Evolutionary conservation across 306 rosid genomes (phyloP), one percentile per base, ranked within the genome.

Genomic region (Acacia melanoxylon): DNA sequence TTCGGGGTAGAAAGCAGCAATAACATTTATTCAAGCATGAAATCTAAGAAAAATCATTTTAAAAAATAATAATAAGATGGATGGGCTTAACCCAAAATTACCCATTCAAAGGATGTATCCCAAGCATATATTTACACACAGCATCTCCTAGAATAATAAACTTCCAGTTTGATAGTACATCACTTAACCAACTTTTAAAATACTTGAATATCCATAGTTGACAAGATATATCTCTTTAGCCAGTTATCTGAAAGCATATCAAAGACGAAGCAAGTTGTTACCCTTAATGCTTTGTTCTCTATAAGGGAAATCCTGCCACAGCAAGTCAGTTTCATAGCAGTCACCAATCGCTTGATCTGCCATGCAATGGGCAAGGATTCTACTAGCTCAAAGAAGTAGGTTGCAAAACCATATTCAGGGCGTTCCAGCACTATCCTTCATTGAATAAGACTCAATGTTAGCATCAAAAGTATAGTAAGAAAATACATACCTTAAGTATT

Each of bases 401-500:
- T 95, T 10, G 98, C 98, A 81, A 82, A 93, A 42, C 98, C 98
- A 84, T 95, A 95, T 86, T 93, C 98, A 1, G 98, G 98, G 61
- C 98, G 97, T 88, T 95, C 98, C 56, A 95, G 83, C 78, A 95
- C 98, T 79, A 95, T 83, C 89, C 98, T 95, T 90, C 92, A 88
- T 71, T 58, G 77, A 75, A 79, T 78, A 20, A 75, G 44, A 79
- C 20, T 52, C 70, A 82, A 61, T 72, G 61, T 78, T 75, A 85
- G 70, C 80, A 72, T 80, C 74, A 45, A 40, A 54, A 78, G 45
- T 46, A 71, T 78, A 65, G 65, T 49, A 76, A 68, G 72, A 77
- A 69, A 82, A 61, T 27, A 77, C 15, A 31, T 40, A 72, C 62
- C 44, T 52, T n/a, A 41, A 86, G 52, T 22, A 82, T 83, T 17